phyloP scores from a whole-genome alignment of 2,329 filamentous ascomycete species.

The Pyrenophora seminiperda region DNA sequence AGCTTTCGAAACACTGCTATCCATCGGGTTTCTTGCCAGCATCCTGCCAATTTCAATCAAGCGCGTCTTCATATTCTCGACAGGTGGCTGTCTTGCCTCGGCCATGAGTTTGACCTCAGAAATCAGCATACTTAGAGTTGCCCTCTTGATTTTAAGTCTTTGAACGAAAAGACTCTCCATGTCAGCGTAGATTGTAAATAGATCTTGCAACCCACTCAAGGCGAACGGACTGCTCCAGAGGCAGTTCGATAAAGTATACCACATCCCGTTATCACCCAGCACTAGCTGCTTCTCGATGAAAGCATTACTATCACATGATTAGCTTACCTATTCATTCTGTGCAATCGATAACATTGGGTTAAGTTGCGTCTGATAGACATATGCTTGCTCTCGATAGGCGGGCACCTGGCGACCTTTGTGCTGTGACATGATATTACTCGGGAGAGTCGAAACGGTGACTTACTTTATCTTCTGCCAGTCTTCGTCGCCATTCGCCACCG shows the following conservation, averaged over 20 bases:
- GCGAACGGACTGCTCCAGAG: conserved; percentile 22
- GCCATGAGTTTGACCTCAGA: conserved; percentile 20
- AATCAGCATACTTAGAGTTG: conserved; percentile 20
- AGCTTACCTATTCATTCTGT: too few species aligned
- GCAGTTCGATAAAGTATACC: conserved; percentile 16
- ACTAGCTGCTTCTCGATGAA: conserved; percentile 13
- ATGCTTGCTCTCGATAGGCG: too few species aligned
- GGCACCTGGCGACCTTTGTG: too few species aligned
- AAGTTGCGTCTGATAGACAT: too few species aligned
- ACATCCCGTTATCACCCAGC: conserved; percentile 7
- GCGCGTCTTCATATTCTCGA: conserved; percentile 12
- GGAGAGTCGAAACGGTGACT: too few species aligned
- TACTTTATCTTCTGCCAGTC: too few species aligned
- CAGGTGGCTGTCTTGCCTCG: conserved; percentile 1
- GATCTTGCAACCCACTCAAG: conserved; percentile 16
- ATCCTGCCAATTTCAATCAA: conserved; percentile 23
- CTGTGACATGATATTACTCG: too few species aligned
- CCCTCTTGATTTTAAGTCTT: conserved; percentile 19
- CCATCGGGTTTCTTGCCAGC: conserved; percentile 9
- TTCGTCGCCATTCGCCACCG: too few species aligned
- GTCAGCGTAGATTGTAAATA: conserved; percentile 13
- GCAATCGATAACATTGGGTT: too few species aligned
- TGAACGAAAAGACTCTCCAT: conserved; percentile 10
- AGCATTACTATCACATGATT: too few species aligned
- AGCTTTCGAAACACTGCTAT: conserved; percentile 4